These are phyloP conservation scores for Aurantiochytrium sp. DNA, from an alignment of 108 stramenopile genomes.

Conservation along the genomic window DNA sequence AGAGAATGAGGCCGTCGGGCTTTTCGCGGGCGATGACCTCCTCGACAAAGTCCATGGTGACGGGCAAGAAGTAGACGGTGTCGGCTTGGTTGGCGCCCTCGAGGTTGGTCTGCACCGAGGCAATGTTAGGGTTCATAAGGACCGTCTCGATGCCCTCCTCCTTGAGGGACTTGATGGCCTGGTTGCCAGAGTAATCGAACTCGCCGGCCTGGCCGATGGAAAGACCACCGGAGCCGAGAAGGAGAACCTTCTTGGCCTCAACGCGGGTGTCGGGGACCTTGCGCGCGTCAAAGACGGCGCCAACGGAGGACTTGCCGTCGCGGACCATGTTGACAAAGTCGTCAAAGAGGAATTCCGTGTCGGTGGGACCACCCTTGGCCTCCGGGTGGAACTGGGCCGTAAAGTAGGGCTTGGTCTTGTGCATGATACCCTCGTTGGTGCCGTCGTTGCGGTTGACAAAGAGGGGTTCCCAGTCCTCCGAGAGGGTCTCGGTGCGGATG, in stretches of 20 bases:
- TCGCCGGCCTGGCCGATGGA: slow-evolving; percentile 98
- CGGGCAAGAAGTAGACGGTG: slow-evolving; percentile 91
- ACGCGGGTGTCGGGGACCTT: slow-evolving; percentile 15
- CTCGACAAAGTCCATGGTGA: slow-evolving; percentile 88
- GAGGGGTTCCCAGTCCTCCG: slow-evolving; percentile 72
- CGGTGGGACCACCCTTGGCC: slow-evolving; percentile 85
- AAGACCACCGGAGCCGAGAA: slow-evolving; percentile 90
- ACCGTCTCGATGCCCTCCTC: slow-evolving; percentile 95
- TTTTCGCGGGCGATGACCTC: slow-evolving; percentile 90
- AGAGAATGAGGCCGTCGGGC: slow-evolving; percentile 90
- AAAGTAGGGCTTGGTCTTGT: slow-evolving; percentile 86
- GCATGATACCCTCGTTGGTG: slow-evolving; percentile 92
- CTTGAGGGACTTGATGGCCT: slow-evolving; percentile 95
- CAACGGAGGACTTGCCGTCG: slow-evolving; percentile 12
- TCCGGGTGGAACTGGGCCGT: slow-evolving; percentile 98
- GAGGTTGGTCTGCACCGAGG: slow-evolving; percentile 95
- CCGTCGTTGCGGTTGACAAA: slow-evolving; percentile 96
- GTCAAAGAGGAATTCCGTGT: slow-evolving; percentile 97
- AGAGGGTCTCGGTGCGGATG: slow-evolving; percentile 72
- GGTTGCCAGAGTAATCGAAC: slow-evolving; percentile 97
- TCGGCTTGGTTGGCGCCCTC: slow-evolving; percentile 68
- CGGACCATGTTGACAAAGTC: slow-evolving; percentile 63
- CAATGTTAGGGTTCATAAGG: slow-evolving; percentile 99
- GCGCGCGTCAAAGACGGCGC: slow-evolving; percentile 57
- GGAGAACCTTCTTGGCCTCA: slow-evolving; percentile 75